Base-by-base conservation (phyloP, 1,284 basidiomycete genomes). In the Exsudoporus floridanus region DNA sequence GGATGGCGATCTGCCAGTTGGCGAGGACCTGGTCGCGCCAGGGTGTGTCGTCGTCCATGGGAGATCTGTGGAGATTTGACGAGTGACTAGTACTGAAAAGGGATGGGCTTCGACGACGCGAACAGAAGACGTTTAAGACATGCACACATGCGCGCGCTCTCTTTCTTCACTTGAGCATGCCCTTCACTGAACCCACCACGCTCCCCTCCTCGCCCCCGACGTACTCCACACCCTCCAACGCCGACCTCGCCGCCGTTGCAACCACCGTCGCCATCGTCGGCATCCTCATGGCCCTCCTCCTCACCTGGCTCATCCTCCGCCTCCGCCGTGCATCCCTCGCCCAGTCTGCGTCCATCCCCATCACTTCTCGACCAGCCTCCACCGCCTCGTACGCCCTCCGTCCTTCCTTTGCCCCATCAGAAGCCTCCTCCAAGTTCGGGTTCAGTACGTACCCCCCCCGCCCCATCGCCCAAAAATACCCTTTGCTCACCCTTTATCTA, bases 1-100 rank as follows among this genome's bases (percentile, higher is more conserved):
- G 70, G 57, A 87, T 47, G 3, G 84, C 81, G 52, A 63, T 61
- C 31, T 75, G 63, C 88, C 87, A 90, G 50, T 86, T 74, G 12
- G 66, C 66, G 14, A 75, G 60, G 36, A 81, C 76, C 25, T 66
- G 67, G 62, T 83, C 81, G 60, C 79, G 72, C 57, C 76, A 62
- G 12, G 35, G 13, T 0, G 23, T 3, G 49, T 57, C 45, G 53
- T 53, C 9, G 19, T 36, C 19, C 58, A 60, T 50, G 49, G 5
- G 6, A 5, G 23, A 19, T n/a, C n/a, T n/a, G n/a, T n/a, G n/a
- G n/a, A n/a, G n/a, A 7, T 33, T 16, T 13, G 12, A 14, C 14
- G 33, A 34, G 33, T 12, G 27, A 16, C 40, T 34, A 39, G 53
- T 12, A 36, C 42, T 23, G 43, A 58, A 53, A 53, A 56, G 39